Percentiles rank a stretch among this genome's conserved stretches.
phyloP scores from a whole-genome alignment of 2,329 filamentous ascomycete species.

The Exophiala alcalophila region DNA sequence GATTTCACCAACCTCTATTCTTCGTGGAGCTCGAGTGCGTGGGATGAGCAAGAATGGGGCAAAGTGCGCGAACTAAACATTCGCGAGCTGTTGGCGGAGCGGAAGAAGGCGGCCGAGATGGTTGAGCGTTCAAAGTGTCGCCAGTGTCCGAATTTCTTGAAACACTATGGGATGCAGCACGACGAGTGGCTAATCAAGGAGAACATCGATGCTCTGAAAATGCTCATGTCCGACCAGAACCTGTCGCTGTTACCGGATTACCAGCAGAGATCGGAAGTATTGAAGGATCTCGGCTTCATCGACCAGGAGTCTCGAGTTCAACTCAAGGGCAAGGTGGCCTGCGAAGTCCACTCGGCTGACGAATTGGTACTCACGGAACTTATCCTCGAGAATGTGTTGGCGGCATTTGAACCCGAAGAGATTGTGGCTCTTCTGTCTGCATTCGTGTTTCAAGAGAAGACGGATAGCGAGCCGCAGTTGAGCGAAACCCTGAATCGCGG shows the following conservation, averaged over 20 bases:
- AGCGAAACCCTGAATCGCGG: conserved; percentile 79
- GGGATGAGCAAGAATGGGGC: conserved; percentile 77
- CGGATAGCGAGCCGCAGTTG: conserved; percentile 73
- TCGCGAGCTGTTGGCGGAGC: conserved; percentile 73
- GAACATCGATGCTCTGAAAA: conserved; percentile 81
- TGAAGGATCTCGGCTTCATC: conserved; percentile 89
- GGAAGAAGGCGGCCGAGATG: conserved; percentile 60
- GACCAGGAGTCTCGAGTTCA: conserved; percentile 83
- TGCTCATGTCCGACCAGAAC: conserved; percentile 92
- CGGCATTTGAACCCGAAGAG: conserved; percentile 67
- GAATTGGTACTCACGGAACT: conserved; percentile 94
- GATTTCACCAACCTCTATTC: conserved; percentile 66
- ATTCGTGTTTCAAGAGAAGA: conserved; percentile 98
- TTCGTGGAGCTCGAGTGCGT: conserved; percentile 70
- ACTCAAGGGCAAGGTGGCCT: conserved; percentile 96
- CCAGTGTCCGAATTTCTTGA: conserved; percentile 73
- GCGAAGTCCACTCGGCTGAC: conserved; percentile 95
- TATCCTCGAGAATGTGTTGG: conserved; percentile 92
- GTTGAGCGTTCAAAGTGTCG: conserved; percentile 66
- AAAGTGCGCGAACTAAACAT: conserved; percentile 79
- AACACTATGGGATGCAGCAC: conserved; percentile 94
- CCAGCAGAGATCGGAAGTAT: conserved; percentile 85
- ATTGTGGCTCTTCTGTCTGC: conserved; percentile 90
- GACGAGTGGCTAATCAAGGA: conserved; percentile 96
- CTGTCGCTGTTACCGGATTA: conserved; percentile 94